Evolutionary conservation across 345 rosid species (phyloP), one percentile per base, ranked within the genome.

Genomic region (Sisymbrium irio): DNA sequence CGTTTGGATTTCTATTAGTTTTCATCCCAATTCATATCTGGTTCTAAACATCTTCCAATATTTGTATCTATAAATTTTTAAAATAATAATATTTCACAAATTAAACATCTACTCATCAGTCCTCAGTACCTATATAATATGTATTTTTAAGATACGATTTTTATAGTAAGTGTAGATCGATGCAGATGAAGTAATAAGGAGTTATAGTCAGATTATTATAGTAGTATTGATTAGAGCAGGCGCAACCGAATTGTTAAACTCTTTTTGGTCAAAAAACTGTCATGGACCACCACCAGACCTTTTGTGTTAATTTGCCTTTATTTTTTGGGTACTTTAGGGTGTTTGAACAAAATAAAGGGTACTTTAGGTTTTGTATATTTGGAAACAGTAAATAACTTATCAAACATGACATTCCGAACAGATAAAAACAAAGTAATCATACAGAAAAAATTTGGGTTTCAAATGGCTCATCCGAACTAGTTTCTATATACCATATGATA

Each of bases 221-320:
- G 53, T 50, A 71, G 60, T 27, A 39, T 39, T 28, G 67, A 66
- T 37, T 58, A 17, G 60, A 58, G 36, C 13, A 74, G 30, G 66
- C 35, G 78, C 54, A 74, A 37, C 49, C 71, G 22, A 36, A 47
- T 39, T 37, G 50, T 27, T 57, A 7, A 35, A 28, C 17, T 65
- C 6, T 44, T 66, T 74, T 56, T 46, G 67, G 78, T 74, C 59
- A 67, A 66, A 30, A 58, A 74, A 57, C 32, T 67, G 30, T 59
- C 37, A 50, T 74, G 46, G 62, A 67, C 78, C 67, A 58, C 67
- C 45, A n/a, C 62, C 28, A 3, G 0, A 30, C 46, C 35, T 74
- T 66, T 47, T 30, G 25, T 65, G 32, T 22, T 55, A 44, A 15
- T 15, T 15, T 50, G 37, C 2, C n/a, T 22, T 22, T 22, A 20